Base-by-base conservation (phyloP, 1,139 yeast genomes). In the Geotrichum cucujoidarum region DNA sequence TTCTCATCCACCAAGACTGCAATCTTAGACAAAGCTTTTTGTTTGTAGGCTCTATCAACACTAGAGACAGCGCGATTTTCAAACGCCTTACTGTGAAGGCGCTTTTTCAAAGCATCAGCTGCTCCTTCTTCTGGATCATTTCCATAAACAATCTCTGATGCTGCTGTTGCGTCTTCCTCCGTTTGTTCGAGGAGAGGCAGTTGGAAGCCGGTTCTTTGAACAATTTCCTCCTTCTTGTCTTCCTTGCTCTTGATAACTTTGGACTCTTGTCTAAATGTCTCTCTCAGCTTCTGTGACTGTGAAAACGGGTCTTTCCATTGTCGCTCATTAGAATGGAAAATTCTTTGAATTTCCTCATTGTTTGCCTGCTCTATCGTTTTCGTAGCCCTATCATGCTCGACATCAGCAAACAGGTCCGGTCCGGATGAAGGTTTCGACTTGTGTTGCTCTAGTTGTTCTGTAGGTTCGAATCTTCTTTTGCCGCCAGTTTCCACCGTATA, bases 401-500 rank as follows among this genome's bases (percentile, higher is more conserved):
- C 36, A 18, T 47, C 46, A 13, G 53, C 52, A 25, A 60, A 54
- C 7, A 59, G 54, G 39, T 60, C 54, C 13, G 42, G 35, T 1
- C 39, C 51, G 6, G n/a, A 22, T 7, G 31, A 27, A 5, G 18
- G 11, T 8, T 40, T 17, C 5, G n/a, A 17, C 1, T n/a, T 30
- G 3, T 8, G 20, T n/a, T 13, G 17, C 20, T 32, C 43, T 38
- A 20, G 14, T 14, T 16, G 24, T 29, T 25, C 21, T 10, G 10
- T 6, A 7, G 14, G 27, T 11, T 27, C 36, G 10, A 41, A 20
- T 18, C 45, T 11, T 14, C 40, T 30, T 17, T 22, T 52, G 7
- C 61, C 69, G 2, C 69, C 70, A 5, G 49, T 45, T 2, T 48
- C 48, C 7, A 63, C 59, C 11, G 40, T 49, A 43, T 66, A 66